A percentile compares a stretch with the other conserved stretches of the same genome.
phyloP scores from a whole-genome alignment of 108 stramenopile species.

The Pseudonitzschia multistriata region DNA sequence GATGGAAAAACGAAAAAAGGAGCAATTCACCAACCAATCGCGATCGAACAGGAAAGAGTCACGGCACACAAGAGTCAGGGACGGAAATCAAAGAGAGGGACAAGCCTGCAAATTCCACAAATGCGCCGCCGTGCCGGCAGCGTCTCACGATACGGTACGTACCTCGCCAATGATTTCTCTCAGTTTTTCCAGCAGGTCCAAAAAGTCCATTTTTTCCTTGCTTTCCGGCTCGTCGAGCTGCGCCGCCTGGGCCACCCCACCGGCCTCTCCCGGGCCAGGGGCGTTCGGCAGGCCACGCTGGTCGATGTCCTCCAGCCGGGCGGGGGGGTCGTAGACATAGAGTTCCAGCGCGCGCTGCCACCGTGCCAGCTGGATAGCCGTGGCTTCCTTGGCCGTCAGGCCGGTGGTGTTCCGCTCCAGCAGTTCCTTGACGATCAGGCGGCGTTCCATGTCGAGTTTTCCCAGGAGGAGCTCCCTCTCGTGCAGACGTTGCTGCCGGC shows the following conservation, averaged over 20 bases:
- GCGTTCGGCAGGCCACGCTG: not conserved
- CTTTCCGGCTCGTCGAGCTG: slow-evolving; percentile 5
- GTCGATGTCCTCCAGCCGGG: not conserved
- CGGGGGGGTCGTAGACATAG: slow-evolving; percentile 67
- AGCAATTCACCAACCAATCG: not conserved
- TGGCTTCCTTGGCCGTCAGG: slow-evolving; percentile 53
- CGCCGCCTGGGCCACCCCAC: not conserved
- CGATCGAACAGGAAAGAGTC: not conserved
- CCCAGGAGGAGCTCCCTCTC: slow-evolving; percentile 33
- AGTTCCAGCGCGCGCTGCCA: slow-evolving; percentile 83
- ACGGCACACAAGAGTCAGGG: not conserved
- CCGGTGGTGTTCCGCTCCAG: slow-evolving; percentile 22
- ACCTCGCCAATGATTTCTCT: slow-evolving; percentile 62
- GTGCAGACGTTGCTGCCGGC: slow-evolving; percentile 44
- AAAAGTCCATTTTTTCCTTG: slow-evolving; percentile 41
- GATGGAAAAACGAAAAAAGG: not conserved
- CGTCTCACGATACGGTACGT: too few relatives aligned
- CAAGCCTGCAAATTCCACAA: too few relatives aligned
- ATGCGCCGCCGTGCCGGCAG: too few relatives aligned
- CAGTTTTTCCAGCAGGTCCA: slow-evolving; percentile 63
- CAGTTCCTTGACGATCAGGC: slow-evolving; percentile 39
- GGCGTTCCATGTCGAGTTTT: slow-evolving; percentile 35
- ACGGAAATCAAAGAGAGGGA: too few relatives aligned
- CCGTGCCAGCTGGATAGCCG: slow-evolving; percentile 53
- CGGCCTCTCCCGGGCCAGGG: not conserved